Percentiles rank a stretch among this genome's conserved stretches.
Evolutionary conservation across 176 grass and related monocot species (phyloP).

Genomic region (Leersia perrieri): DNA sequence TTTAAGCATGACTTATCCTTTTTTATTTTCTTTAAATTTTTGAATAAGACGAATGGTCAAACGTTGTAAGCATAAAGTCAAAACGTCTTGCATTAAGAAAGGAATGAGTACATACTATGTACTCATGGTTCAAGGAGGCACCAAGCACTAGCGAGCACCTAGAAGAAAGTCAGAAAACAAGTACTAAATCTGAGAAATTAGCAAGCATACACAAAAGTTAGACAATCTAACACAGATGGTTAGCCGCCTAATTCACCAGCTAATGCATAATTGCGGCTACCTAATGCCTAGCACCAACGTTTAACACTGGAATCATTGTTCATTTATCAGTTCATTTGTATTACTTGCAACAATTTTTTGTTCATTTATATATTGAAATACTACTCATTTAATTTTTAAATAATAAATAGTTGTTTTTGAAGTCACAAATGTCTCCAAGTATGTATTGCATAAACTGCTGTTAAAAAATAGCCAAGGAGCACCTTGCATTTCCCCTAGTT

Average conservation of each 20-base stretch:
- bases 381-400: background rate
- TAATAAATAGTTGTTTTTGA: background rate
- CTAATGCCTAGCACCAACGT: background rate
- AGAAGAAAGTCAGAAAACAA: too few relatives aligned
- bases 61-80: too few relatives aligned
- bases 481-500: background rate
- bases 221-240: background rate
- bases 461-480: background rate
- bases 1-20: too few relatives aligned
- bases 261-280: background rate
- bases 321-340: background rate
- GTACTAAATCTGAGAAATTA: background rate
- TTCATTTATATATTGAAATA: conserved; percentile 5
- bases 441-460: conserved; percentile 3
- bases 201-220: background rate
- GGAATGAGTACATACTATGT: background rate
- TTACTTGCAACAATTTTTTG: background rate
- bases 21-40: too few relatives aligned
- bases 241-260: background rate
- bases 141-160: background rate
- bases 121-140: too few relatives aligned
- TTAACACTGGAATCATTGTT: background rate
- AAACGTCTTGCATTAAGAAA: too few relatives aligned
- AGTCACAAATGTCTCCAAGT: background rate
- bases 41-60: too few relatives aligned